Evolutionary conservation across 2,329 filamentous ascomycete genomes (phyloP), one percentile per base, ranked within the genome.

Genomic region (Lachnellula willkommii): DNA sequence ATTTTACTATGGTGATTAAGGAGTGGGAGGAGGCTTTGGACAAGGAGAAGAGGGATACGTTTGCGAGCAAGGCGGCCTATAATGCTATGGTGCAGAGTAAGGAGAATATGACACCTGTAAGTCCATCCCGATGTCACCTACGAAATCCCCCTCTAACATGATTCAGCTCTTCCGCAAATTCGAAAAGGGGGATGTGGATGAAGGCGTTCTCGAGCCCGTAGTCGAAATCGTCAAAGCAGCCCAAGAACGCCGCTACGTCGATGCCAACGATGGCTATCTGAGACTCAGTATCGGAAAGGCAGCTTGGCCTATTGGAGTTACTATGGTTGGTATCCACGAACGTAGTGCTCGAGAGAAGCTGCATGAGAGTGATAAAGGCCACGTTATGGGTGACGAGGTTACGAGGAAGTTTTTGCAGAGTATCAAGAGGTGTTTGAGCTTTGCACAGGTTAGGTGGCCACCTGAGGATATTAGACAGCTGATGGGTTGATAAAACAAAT

Each of bases 241-340:
- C 4, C 94, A 99, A 73, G 86, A 91, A 69, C 82, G 91, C 57
- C 84, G 90, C 60, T 99, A 99, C 69, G 93, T 99, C 47, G 89
- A 96, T 73, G 94, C 94, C 36, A 97, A 97, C 70, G 90, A 99
- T 70, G 92, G 90, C 0, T 99, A 99, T 72, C 77, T 99, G 58
- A 81, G 90, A 52, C 78, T 99, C 53, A 95, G 90, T 70, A 99
- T 99, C 68, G 91, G 91, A 62, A 96, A 96, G 75, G 92, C 91
- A 64, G 94, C 94, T 15, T 99, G 94, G 94, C 94, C 94, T 24
- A 99, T 99, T 68, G 94, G 94, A 74, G 94, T 99, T 40, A 99
- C 94, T 71, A 99, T 97, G 94, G 94, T 99, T 68, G 94, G 94
- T 78, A 99, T 99, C 66, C 94, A 99, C 81, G 94, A 97, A 78